Evolutionary conservation across 176 grass and related monocot genomes (phyloP), one percentile per base, ranked within the genome.

Genomic region (Dactylis glomerata): DNA sequence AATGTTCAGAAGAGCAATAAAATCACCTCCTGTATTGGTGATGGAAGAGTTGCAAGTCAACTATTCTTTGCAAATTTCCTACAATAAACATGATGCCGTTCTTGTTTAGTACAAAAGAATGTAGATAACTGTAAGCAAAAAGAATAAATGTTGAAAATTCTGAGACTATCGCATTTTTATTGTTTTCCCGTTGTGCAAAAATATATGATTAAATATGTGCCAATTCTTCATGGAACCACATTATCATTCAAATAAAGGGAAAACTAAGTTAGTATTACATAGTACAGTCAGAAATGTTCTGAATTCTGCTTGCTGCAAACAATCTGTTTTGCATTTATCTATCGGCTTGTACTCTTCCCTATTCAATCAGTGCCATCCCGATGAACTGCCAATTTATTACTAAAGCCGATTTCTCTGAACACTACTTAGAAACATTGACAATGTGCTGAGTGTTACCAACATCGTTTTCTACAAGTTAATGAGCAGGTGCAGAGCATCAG

Each of bases 1-100:
- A 89, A 82, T 63, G 37, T 76, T 76, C 5, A 4, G 24, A 80
- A 67, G 26, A 41, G 73, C 19, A 66, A 73, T 54, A 14, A 38
- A 49, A 89, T 22, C 1, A 5, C 80, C 68, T 24, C 22, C 28
- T 71, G 17, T 31, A 13, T 5, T 46, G 68, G 15, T 31, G 3
- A 75, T n/a, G 27, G 6, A 58, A 80, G 27, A 75, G 67, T 30
- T 28, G 23, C 3, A 59, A 56, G 4, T 9, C 33, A 66, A 30
- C 11, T 13, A 34, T 45, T 56, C 1, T 22, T 67, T 45, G 22
- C 10, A 72, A 81, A 24, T 40, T 64, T 44, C 26, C 11, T 54
- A 14, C 54, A 33, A 45, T 69, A 44, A 78, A 40, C 13, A 73
- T 50, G 14, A 27, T 33, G 1, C 44, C 20, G 42, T 82, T 82